Conservation (phyloP, 108 stramenopile genomes). For the Skeletonema marinoi region DNA sequence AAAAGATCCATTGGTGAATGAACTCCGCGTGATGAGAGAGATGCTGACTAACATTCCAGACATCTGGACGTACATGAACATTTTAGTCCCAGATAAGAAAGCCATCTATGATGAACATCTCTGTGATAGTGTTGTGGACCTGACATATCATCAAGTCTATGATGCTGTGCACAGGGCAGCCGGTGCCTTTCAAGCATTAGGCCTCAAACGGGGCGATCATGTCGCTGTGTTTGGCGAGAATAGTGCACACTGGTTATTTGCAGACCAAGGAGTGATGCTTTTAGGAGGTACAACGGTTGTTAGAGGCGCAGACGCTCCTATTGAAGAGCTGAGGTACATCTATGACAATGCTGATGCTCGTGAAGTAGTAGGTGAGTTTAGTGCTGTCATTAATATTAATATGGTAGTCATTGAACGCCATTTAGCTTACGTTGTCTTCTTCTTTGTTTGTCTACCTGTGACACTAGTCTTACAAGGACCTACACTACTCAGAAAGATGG, state of each 20-base stretch:
- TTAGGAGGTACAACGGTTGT: conserved; percentile 29
- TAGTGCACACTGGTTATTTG: conserved; percentile 32
- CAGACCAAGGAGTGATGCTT: conserved; percentile 23
- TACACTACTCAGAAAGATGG: conserved; percentile 28
- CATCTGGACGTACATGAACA: conserved; percentile 21
- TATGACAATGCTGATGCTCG: conserved; percentile 30
- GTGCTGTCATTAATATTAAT: not conserved
- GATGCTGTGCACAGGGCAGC: conserved; percentile 14
- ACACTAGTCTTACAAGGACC: conserved; percentile 27
- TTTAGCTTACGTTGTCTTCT: not conserved
- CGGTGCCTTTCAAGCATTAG: conserved; percentile 15
- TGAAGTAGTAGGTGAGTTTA: conserved; percentile 20
- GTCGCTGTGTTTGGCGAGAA: conserved; percentile 43
- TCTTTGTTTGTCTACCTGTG: not conserved
- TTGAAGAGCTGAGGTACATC: conserved; percentile 39
- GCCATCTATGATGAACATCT: conserved; percentile 34
- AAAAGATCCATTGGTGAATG: conserved; percentile 23
- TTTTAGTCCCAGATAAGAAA: conserved; percentile 14
- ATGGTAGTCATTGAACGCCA: not conserved
- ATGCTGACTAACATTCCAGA: conserved; percentile 10
- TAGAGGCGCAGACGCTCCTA: conserved; percentile 38
- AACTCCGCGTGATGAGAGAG: conserved; percentile 30
- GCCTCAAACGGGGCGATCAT: conserved; percentile 28
- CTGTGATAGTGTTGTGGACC: conserved; percentile 24
- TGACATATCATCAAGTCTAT: conserved; percentile 11